Evolutionary conservation across 164 flowering plant species (phyloP).

Genomic region (Annona squamosa): DNA sequence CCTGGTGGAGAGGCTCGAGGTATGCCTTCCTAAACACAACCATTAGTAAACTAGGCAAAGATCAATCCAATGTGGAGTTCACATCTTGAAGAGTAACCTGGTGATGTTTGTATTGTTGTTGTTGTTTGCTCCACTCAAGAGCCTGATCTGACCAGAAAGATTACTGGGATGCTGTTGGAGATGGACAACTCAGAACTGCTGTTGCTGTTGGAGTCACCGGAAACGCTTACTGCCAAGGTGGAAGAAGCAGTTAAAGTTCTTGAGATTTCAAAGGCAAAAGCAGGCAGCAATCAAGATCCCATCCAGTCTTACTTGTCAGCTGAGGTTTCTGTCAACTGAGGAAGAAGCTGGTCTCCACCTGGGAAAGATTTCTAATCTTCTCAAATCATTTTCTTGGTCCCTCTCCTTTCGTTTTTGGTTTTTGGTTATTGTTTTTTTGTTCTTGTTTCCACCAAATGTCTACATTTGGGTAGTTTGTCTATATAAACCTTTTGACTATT

Average conservation of each 20-base stretch:
- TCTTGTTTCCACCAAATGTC: no score
- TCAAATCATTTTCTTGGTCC: no score
- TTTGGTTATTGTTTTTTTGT: no score
- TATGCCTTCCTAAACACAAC: slow-evolving; percentile 9
- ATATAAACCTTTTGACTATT: no score
- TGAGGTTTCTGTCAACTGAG: slow-evolving; percentile 53
- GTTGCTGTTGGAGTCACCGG: slow-evolving; percentile 69
- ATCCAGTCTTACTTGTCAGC: slow-evolving; percentile 46
- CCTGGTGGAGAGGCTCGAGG: slow-evolving; percentile 61
- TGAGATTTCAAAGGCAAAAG: slow-evolving; percentile 47
- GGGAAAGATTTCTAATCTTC: no score
- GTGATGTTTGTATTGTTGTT: background rate
- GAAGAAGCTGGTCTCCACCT: no score
- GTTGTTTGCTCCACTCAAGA: slow-evolving; percentile 20
- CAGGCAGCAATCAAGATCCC: slow-evolving; percentile 28
- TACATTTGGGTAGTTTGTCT: no score
- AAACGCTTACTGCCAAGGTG: slow-evolving; percentile 57
- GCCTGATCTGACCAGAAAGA: slow-evolving; percentile 69
- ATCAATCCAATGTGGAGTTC: background rate
- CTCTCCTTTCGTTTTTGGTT: no score
- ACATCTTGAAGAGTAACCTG: background rate
- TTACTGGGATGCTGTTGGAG: slow-evolving; percentile 90
- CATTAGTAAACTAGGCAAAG: background rate
- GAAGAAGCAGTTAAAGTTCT: slow-evolving; percentile 82
- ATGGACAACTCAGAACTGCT: slow-evolving; percentile 82